A percentile compares a stretch with the other conserved stretches of the same genome.
Evolutionary conservation across 202 grass and related monocot genomes (phyloP).

Genomic region (Thinopyrum obtusiflorum): DNA sequence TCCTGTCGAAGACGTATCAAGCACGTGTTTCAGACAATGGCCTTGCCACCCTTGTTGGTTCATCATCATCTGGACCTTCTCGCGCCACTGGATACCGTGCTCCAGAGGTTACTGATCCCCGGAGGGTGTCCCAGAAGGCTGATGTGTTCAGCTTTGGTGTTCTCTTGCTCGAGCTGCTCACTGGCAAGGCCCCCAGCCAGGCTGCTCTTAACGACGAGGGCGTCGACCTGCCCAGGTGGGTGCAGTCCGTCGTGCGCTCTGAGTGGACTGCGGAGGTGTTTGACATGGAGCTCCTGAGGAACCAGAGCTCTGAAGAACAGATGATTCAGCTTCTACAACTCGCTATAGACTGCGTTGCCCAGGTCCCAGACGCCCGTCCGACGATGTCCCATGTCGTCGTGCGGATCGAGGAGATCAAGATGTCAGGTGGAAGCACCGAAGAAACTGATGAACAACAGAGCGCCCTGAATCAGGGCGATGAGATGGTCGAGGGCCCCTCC

Average conservation of each 20-base stretch:
- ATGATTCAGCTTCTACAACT: conserved; percentile 81
- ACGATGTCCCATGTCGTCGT: conserved; percentile 62
- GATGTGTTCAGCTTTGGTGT: conserved; percentile 95
- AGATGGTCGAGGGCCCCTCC: not conserved
- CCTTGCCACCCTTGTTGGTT: conserved; percentile 54
- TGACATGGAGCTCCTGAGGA: conserved; percentile 56
- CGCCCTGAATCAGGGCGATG: conserved; percentile 14
- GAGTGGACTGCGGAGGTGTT: conserved; percentile 71
- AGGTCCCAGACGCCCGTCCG: conserved; percentile 62
- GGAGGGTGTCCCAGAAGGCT: conserved; percentile 65
- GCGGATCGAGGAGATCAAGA: conserved; percentile 67
- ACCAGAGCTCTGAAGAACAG: conserved; percentile 54
- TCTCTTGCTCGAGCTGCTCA: conserved; percentile 83
- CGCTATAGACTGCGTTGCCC: conserved; percentile 65
- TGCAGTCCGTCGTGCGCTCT: conserved; percentile 63
- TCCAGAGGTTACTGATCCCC: conserved; percentile 70
- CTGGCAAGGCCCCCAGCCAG: conserved; percentile 73
- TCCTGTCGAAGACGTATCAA: conserved; percentile 52
- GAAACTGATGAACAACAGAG: conserved; percentile 15
- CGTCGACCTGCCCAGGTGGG: conserved; percentile 76
- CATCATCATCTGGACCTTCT: conserved; percentile 39
- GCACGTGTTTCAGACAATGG: conserved; percentile 72
- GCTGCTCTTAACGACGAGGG: conserved; percentile 70
- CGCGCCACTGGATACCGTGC: conserved; percentile 69
- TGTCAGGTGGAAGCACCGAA: conserved; percentile 8